Conservation (phyloP, 73 alveolate species). For the Effrenium voratum region DNA sequence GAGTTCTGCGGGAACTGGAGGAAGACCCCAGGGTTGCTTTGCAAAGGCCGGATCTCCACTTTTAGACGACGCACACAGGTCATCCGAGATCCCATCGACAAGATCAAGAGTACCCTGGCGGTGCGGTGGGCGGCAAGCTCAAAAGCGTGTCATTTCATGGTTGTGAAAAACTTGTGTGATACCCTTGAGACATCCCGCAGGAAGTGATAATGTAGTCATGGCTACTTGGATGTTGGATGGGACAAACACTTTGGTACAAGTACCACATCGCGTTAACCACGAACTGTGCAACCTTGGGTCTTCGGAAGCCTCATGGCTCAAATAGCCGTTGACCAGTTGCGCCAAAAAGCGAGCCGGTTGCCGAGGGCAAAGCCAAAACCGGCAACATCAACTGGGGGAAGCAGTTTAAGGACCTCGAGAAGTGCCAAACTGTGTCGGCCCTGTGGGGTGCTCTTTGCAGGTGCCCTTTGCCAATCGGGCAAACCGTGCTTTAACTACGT, state of each 20-base stretch:
- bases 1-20: not conserved
- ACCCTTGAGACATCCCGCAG: too few species aligned
- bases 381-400: constrained; percentile 76
- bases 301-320: not conserved
- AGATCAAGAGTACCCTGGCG: constrained; percentile 56
- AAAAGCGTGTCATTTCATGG: not conserved
- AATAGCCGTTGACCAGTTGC: not conserved
- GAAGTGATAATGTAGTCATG: too few species aligned
- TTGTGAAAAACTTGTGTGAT: too few species aligned
- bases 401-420: constrained; percentile 48
- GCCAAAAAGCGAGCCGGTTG: not conserved
- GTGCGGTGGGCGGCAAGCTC: constrained; percentile 55
- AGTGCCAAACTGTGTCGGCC: not conserved
- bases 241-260: too few species aligned
- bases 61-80: not conserved
- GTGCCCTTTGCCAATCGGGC: not conserved
- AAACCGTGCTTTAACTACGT: not conserved
- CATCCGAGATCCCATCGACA: constrained; percentile 87
- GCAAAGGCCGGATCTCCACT: not conserved
- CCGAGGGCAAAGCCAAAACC: constrained; percentile 50
- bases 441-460: not conserved
- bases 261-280: too few species aligned
- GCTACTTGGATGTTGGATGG: too few species aligned
- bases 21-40: not conserved
- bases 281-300: too few species aligned